Evolutionary conservation across 441 rosid species (phyloP).

Genomic region (Aquilaria agallochum): DNA sequence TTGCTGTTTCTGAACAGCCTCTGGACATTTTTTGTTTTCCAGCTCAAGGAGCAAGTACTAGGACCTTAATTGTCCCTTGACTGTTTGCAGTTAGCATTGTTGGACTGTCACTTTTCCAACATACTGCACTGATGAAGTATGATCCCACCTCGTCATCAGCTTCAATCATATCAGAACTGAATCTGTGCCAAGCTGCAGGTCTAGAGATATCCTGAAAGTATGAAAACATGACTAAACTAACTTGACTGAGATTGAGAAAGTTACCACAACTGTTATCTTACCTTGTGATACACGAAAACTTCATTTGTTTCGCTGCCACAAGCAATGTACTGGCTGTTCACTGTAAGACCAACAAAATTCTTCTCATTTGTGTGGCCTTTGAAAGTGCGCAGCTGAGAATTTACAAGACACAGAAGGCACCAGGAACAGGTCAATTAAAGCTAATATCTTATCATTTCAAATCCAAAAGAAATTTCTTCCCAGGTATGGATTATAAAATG

Average conservation of each 20-base stretch:
- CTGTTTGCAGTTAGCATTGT: constrained; percentile 36
- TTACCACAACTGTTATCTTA: constrained; percentile 1
- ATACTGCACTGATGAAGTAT: constrained; percentile 33
- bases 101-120: constrained; percentile 37
- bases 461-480: neutral
- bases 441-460: constrained; percentile 2
- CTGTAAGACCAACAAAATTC: constrained; percentile 39
- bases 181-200: constrained; percentile 31
- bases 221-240: neutral
- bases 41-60: constrained; percentile 30
- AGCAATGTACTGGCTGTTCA: constrained; percentile 24
- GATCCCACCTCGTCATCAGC: constrained; percentile 16
- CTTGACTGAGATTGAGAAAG: neutral
- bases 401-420: neutral
- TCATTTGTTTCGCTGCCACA: constrained; percentile 48
- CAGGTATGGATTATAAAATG: neutral
- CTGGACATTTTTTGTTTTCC: neutral
- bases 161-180: constrained; percentile 14
- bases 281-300: constrained; percentile 42
- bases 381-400: constrained; percentile 25
- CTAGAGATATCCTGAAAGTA: constrained; percentile 33
- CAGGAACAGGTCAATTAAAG: neutral
- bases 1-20: neutral
- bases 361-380: constrained; percentile 30
- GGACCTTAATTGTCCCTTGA: constrained; percentile 32